phyloP scores from a whole-genome alignment of 345 rosid species.

The Odontarrhena argentea region DNA sequence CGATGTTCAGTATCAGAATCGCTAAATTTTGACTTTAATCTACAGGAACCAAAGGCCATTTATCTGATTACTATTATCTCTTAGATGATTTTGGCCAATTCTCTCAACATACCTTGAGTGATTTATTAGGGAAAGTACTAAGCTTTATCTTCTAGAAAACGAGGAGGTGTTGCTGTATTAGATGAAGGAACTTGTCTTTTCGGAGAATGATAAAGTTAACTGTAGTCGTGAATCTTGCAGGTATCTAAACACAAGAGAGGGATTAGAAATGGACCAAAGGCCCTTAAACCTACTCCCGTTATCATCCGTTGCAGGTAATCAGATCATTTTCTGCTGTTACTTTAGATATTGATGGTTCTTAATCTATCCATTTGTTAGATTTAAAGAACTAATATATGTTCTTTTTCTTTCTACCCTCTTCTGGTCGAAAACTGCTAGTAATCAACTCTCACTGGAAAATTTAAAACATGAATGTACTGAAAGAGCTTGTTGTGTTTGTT shows the following conservation, averaged over 20 bases:
- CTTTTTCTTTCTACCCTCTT: not conserved
- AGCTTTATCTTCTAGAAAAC: not conserved
- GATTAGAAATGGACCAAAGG: conserved; percentile 86
- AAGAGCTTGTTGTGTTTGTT: conserved; percentile 4
- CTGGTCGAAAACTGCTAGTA: not conserved
- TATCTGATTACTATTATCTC: not conserved
- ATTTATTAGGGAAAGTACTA: not conserved
- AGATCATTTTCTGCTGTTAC: not conserved
- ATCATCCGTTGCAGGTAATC: conserved; percentile 86
- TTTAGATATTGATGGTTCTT: not conserved
- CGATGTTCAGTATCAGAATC: not conserved
- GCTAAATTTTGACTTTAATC: not conserved
- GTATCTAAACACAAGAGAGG: conserved; percentile 76
- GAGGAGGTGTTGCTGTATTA: too few species aligned
- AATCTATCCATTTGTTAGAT: not conserved
- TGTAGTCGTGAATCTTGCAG: conserved; percentile 43
- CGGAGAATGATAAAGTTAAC: too few species aligned
- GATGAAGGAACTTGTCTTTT: not conserved
- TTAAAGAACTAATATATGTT: not conserved
- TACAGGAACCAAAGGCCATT: not conserved
- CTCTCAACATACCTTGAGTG: not conserved
- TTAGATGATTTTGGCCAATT: not conserved
- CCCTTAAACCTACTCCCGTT: conserved; percentile 85
- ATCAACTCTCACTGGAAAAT: not conserved
- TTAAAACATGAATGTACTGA: not conserved